Conservation (phyloP, 2,329 filamentous ascomycete genomes). For the Massarina eburnea region DNA sequence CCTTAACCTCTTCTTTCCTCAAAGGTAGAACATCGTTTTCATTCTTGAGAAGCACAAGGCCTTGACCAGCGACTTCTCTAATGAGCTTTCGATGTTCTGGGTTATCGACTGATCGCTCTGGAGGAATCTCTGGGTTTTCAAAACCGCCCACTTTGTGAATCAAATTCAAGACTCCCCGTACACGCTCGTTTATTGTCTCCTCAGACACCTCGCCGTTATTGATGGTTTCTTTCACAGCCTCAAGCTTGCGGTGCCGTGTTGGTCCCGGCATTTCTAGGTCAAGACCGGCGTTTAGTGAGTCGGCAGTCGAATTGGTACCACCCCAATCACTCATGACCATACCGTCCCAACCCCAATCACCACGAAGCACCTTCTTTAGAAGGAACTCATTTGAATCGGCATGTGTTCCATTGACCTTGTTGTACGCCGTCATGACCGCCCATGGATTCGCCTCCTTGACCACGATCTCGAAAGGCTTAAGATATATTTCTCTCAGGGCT, state of each 20-base stretch:
- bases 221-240: slow-evolving; percentile 58
- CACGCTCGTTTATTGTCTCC: slow-evolving; percentile 33
- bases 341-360: slow-evolving; percentile 73
- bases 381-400: slow-evolving; percentile 66
- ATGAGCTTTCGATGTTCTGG: slow-evolving; percentile 62
- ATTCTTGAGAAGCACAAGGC: slow-evolving; percentile 74
- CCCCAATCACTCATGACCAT: slow-evolving; percentile 68
- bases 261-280: slow-evolving; percentile 44
- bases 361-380: slow-evolving; percentile 67
- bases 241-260: slow-evolving; percentile 68
- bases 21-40: slow-evolving; percentile 64
- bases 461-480: slow-evolving; percentile 67
- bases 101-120: slow-evolving; percentile 63
- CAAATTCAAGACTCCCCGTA: slow-evolving; percentile 54
- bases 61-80: slow-evolving; percentile 65
- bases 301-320: slow-evolving; percentile 39
- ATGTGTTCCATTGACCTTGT: slow-evolving; percentile 72
- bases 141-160: slow-evolving; percentile 67
- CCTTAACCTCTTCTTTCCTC: slow-evolving; percentile 56
- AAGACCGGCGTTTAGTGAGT: slow-evolving; percentile 39
- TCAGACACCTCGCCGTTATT: slow-evolving; percentile 53
- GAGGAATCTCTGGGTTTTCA: slow-evolving; percentile 60
- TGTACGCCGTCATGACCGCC: slow-evolving; percentile 70
- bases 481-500: slow-evolving; percentile 61
- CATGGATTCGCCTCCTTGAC: slow-evolving; percentile 69